phyloP scores from a whole-genome alignment of 139 green algal genomes.

The Micromonas commoda region DNA sequence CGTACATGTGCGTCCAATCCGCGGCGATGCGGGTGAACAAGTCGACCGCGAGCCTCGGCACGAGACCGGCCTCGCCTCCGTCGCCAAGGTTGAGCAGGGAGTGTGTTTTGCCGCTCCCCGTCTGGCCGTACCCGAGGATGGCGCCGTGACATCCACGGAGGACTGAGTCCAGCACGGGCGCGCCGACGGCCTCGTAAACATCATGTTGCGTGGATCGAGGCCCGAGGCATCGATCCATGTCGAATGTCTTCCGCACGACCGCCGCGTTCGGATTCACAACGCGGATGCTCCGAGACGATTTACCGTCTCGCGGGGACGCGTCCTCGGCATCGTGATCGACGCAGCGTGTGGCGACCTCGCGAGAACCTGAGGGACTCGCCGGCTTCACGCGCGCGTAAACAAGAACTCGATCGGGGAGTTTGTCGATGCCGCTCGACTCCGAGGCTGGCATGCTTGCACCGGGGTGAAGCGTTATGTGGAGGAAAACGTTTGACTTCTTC shows the following conservation, averaged over 20 bases:
- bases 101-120: conserved; percentile 41
- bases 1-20: conserved; percentile 18
- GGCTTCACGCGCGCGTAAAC: too few relatives aligned
- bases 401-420: too few relatives aligned
- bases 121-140: conserved; percentile 43
- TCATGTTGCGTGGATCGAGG: conserved; percentile 3
- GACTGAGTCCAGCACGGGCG: conserved; percentile 20
- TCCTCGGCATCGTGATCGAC: too few relatives aligned
- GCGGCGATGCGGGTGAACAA: conserved; percentile 20
- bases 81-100: conserved; percentile 21
- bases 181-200: conserved; percentile 26
- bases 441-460: too few relatives aligned
- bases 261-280: background rate
- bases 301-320: too few relatives aligned
- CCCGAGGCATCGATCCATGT: conserved; percentile 17
- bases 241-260: background rate
- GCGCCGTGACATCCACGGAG: conserved; percentile 25
- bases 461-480: too few relatives aligned
- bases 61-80: conserved; percentile 11
- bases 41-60: conserved; percentile 30
- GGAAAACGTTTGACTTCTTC: too few relatives aligned
- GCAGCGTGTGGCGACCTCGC: too few relatives aligned
- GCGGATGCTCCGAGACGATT: too few relatives aligned
- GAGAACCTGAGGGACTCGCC: too few relatives aligned
- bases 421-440: too few relatives aligned